Evolutionary conservation across 371 early-diverging fungal genomes (phyloP).

Genomic region (Rhizopus sp.): DNA sequence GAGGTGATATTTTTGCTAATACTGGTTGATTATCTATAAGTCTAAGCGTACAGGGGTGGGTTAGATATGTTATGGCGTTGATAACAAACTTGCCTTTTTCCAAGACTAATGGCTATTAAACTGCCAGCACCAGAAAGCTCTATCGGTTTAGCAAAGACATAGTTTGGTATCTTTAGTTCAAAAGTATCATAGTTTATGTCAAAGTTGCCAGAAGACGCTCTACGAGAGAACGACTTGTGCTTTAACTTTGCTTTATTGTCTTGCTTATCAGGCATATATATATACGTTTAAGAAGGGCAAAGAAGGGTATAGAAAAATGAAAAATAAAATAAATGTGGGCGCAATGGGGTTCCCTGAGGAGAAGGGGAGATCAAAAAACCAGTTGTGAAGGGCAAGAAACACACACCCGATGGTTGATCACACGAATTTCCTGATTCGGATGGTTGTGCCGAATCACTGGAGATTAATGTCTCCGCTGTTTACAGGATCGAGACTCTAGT

Average conservation of each 20-base stretch:
- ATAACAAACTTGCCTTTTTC: constrained; percentile 32
- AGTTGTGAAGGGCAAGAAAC: no score
- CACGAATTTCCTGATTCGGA: no score
- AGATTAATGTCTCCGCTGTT: no score
- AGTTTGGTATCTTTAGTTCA: constrained; percentile 40
- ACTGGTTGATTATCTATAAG: constrained; percentile 29
- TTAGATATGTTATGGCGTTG: not conserved
- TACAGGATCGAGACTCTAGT: no score
- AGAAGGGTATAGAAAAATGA: not conserved
- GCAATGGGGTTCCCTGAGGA: not conserved
- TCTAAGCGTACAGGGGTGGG: constrained; percentile 10
- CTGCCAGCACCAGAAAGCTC: constrained; percentile 42
- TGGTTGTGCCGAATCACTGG: no score
- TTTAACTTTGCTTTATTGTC: not conserved
- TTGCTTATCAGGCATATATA: not conserved
- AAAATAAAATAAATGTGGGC: not conserved
- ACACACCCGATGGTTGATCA: no score
- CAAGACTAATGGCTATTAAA: constrained; percentile 37
- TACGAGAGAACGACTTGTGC: not conserved
- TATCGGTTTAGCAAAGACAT: constrained; percentile 36
- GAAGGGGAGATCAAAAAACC: no score
- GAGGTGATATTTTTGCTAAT: constrained; percentile 43
- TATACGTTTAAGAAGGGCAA: not conserved
- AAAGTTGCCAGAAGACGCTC: constrained; percentile 30
- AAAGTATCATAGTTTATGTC: constrained; percentile 38